Conservation (phyloP, 2,329 filamentous ascomycete genomes). For the Emergomyces orientalis region DNA sequence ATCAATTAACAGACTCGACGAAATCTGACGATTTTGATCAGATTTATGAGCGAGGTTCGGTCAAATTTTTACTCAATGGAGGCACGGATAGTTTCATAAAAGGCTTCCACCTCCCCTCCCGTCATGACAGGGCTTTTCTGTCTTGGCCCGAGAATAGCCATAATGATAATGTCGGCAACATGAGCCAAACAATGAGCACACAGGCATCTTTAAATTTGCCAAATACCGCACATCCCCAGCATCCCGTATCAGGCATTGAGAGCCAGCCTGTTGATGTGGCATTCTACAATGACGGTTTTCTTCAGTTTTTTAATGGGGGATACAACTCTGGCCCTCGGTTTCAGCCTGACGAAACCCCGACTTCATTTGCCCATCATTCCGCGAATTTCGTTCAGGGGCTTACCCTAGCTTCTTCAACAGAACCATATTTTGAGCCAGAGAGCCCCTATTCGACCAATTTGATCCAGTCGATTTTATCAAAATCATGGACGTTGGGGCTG, state of each 20-base stretch:
- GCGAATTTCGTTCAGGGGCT: slow-evolving; percentile 18
- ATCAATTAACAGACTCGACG: slow-evolving; percentile 10
- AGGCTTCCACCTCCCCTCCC: slow-evolving; percentile 35
- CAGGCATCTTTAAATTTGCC: slow-evolving; percentile 16
- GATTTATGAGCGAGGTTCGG: slow-evolving; percentile 37
- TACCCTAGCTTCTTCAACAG: slow-evolving; percentile 16
- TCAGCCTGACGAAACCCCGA: slow-evolving; percentile 18
- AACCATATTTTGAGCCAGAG: slow-evolving; percentile 26
- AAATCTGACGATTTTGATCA: slow-evolving; percentile 24
- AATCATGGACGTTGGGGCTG: slow-evolving; percentile 31
- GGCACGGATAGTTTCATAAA: slow-evolving; percentile 41
- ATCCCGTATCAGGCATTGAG: slow-evolving; percentile 11
- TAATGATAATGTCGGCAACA: slow-evolving; percentile 9
- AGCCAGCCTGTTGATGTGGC: slow-evolving; percentile 20
- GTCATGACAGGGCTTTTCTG: slow-evolving; percentile 30
- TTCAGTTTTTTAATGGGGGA: slow-evolving; percentile 32
- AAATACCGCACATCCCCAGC: slow-evolving; percentile 2
- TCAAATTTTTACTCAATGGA: slow-evolving; percentile 39
- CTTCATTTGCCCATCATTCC: slow-evolving; percentile 15
- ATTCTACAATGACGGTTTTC: slow-evolving; percentile 30
- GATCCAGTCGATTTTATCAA: slow-evolving; percentile 33
- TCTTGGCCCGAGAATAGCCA: slow-evolving; percentile 27
- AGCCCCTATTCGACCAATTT: slow-evolving; percentile 31
- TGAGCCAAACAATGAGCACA: slow-evolving; percentile 15
- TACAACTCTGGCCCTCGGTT: slow-evolving; percentile 24